Base-by-base conservation (phyloP, 768 basidiomycete genomes). In the Tricholoma furcatifolium region DNA sequence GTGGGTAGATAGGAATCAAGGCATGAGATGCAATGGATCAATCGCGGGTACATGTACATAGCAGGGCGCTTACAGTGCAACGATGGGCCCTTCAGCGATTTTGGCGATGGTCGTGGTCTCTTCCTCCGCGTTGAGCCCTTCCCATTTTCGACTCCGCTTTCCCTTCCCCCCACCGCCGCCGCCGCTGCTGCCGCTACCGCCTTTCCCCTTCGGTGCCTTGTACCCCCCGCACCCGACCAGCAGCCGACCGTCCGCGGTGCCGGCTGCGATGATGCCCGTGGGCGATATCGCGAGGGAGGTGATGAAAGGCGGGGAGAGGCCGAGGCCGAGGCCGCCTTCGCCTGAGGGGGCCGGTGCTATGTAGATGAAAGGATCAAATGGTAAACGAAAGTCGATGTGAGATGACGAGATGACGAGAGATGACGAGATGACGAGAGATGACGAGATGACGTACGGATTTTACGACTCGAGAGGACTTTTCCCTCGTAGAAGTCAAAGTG, bases 291-390 rank as follows among this genome's bases (percentile, higher is more conserved):
- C 74, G 38, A 81, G 69, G 20, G 80, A 85, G 65, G 83, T 75
- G 47, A 92, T 69, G 63, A 92, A 93, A 1, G 90, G 88, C 1
- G 89, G 89, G 1, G 88, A 83, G 21, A 91, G 68, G 0, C 81
- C 75, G 21, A 91, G 68, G 0, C 81, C 75, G 53, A 87, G 73
- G 1, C 80, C 80, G 0, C 73, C 73, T 11, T 70, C 67, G 32
- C 74, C 68, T 3, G 72, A 62, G 4, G 75, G 59, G 7, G 75
- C 80, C 77, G 58, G n/a, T n/a, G n/a, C n/a, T n/a, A n/a, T n/a
- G n/a, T n/a, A n/a, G n/a, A n/a, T n/a, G n/a, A 55, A 53, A 46
- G 32, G 34, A 11, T 24, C 39, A 38, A 53, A 38, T 14, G 46
- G 7, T 43, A n/a, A 50, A 18, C 42, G 45, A 50, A 12, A 45